These are phyloP conservation scores for Phytophthora pseudosyringae DNA, from an alignment of 352 stramenopile species.

Conservation along the genomic window DNA sequence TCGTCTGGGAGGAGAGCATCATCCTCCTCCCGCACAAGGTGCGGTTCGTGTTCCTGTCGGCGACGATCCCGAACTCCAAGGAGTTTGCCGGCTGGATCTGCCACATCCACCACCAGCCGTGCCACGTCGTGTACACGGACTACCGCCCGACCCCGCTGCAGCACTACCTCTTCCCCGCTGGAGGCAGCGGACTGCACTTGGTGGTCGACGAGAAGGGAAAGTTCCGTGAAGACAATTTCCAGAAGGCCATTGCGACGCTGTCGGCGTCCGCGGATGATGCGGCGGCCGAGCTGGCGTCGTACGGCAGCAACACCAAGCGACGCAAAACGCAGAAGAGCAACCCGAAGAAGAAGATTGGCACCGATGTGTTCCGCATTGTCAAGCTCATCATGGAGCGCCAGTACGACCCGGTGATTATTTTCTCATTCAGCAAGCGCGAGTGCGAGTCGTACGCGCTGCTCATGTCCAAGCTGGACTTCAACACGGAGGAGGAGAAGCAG, in stretches of 20 bases:
- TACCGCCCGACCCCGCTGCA: constrained; percentile 98
- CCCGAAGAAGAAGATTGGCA: constrained; percentile 92
- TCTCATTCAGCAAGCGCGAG: constrained; percentile 99
- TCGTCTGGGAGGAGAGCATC: constrained; percentile 99
- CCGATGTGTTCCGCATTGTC: constrained; percentile 98
- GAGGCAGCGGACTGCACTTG: constrained; percentile 97
- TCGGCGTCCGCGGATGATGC: constrained; percentile 63
- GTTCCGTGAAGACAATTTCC: constrained; percentile 98
- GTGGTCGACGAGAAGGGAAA: constrained; percentile 99
- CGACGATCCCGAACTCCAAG: constrained; percentile 98
- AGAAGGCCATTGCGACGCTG: constrained; percentile 90
- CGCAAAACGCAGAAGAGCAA: constrained; percentile 59
- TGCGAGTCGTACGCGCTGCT: constrained; percentile 95
- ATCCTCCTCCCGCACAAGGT: constrained; percentile 99
- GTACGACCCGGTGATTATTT: constrained; percentile 99
- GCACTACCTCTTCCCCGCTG: constrained; percentile 99
- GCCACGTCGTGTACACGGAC: constrained; percentile 99
- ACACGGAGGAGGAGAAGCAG: constrained; percentile 97
- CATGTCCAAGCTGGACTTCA: constrained; percentile 97
- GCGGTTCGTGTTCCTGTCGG: constrained; percentile 98
- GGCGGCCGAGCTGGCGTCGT: constrained; percentile 79
- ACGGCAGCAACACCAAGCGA: constrained; percentile 80
- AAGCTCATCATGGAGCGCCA: constrained; percentile 98
- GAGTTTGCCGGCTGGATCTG: constrained; percentile 98
- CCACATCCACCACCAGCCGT: constrained; percentile 99